phyloP scores from a whole-genome alignment of 2,329 filamentous ascomycete species.

The Aureobasidium pullulans region DNA sequence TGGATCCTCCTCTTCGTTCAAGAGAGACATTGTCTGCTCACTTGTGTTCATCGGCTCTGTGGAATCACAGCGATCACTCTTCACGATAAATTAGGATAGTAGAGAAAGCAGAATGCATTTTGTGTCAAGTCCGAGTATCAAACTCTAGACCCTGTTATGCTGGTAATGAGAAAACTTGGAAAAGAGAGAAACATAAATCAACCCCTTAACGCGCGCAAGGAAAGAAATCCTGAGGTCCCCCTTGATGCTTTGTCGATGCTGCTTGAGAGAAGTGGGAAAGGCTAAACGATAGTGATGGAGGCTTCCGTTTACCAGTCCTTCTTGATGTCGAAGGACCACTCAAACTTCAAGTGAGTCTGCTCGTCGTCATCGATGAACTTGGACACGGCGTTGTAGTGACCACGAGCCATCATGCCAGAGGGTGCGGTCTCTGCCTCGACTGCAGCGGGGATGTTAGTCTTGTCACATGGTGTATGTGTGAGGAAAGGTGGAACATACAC shows the following conservation, averaged over 20 bases:
- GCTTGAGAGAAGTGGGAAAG: not conserved
- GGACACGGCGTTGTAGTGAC: slow-evolving; percentile 81
- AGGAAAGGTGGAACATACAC: slow-evolving; percentile 54
- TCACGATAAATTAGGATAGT: not conserved
- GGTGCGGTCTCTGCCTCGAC: slow-evolving; percentile 90
- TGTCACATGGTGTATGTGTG: not conserved
- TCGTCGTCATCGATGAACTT: slow-evolving; percentile 95
- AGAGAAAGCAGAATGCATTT: slow-evolving; percentile 5
- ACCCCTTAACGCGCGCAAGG: not conserved
- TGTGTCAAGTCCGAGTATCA: slow-evolving; percentile 7
- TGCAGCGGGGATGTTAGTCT: slow-evolving; percentile 31
- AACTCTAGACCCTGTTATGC: not conserved
- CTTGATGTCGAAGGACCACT: slow-evolving; percentile 93
- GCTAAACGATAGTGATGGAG: not conserved
- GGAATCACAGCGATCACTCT: too few species aligned
- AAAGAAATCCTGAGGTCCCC: slow-evolving; percentile 1
- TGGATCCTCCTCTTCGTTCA: too few species aligned
- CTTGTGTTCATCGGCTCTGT: too few species aligned
- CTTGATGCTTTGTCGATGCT: not conserved
- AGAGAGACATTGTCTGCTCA: too few species aligned
- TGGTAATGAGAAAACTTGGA: not conserved
- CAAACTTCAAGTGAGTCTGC: slow-evolving; percentile 80
- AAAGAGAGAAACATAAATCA: not conserved
- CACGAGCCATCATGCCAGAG: slow-evolving; percentile 80
- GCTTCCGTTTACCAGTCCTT: slow-evolving; percentile 69